Percentiles rank a stretch among this genome's conserved stretches.
phyloP scores from a whole-genome alignment of 768 basidiomycete species.

The Russula foetens region DNA sequence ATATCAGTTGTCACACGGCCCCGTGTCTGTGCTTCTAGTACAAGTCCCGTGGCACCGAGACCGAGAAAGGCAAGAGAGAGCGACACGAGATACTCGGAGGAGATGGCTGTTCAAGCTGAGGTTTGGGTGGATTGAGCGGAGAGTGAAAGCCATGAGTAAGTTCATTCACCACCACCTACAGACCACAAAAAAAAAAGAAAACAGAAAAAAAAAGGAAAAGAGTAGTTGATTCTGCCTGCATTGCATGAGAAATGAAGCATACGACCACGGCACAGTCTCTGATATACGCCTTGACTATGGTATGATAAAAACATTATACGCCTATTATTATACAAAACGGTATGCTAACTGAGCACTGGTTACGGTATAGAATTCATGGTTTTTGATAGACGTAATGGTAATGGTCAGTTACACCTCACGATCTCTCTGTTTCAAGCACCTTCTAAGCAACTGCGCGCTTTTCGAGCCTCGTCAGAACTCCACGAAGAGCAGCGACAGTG shows the following conservation, averaged over 20 bases:
- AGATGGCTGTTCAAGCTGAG: no score
- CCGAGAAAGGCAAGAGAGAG: no score
- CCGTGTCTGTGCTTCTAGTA: constrained; percentile 11
- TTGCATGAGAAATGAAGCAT: no score
- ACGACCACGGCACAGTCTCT: no score
- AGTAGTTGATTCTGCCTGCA: no score
- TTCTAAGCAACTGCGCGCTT: not conserved
- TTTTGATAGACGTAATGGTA: not conserved
- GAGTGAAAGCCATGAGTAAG: not conserved
- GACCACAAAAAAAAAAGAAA: no score
- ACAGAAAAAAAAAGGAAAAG: no score
- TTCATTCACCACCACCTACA: no score
- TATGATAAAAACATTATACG: no score
- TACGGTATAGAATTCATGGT: not conserved
- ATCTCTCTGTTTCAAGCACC: not conserved
- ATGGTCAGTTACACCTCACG: not conserved
- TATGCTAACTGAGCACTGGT: not conserved
- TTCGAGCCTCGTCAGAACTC: constrained; percentile 26
- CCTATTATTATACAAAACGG: not conserved
- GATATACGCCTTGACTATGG: no score
- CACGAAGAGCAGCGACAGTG: constrained; percentile 33
- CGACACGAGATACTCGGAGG: no score
- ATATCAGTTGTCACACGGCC: constrained; percentile 9
- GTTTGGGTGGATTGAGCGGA: not conserved
- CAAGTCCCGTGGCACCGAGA: not conserved